phyloP scores from a whole-genome alignment of 2,329 filamentous ascomycete genomes.

The Fusarium coicis region DNA sequence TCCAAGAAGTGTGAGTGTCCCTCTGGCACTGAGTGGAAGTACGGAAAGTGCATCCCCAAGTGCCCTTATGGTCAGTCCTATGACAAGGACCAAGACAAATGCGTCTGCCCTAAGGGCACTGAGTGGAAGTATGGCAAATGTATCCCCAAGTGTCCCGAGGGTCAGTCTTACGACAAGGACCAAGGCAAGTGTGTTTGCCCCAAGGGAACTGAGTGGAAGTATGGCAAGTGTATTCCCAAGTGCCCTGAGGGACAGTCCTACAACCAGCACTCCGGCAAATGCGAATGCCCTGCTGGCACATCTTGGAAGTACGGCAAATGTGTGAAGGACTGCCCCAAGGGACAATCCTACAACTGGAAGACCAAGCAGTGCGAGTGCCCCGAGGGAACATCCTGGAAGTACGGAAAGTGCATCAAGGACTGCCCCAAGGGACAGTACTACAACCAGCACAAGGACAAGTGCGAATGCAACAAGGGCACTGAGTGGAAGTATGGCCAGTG shows the following conservation, averaged over 20 bases:
- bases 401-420: conserved; percentile 12
- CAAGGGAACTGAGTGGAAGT: conserved; percentile 1
- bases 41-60: conserved; percentile 13
- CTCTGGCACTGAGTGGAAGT: neutral
- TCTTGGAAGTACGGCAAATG: conserved; percentile 14
- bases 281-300: conserved; percentile 12
- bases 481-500: conserved; percentile 15
- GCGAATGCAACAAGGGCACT: conserved; percentile 17
- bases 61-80: conserved; percentile 11
- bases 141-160: neutral
- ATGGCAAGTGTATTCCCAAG: too few species aligned
- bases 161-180: conserved; percentile 2
- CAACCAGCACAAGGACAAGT: neutral
- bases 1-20: conserved; percentile 22
- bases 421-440: conserved; percentile 17
- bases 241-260: conserved; percentile 11
- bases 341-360: conserved; percentile 6
- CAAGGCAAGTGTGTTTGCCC: conserved; percentile 9
- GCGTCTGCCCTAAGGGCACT: conserved; percentile 10
- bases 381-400: neutral
- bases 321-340: conserved; percentile 12
- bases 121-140: conserved; percentile 22
- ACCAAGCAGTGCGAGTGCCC: neutral
- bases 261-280: neutral
- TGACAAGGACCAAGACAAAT: neutral